Conservation (phyloP, 2,329 filamentous ascomycete genomes). For the Aspergillus fumigatiaffinis region DNA sequence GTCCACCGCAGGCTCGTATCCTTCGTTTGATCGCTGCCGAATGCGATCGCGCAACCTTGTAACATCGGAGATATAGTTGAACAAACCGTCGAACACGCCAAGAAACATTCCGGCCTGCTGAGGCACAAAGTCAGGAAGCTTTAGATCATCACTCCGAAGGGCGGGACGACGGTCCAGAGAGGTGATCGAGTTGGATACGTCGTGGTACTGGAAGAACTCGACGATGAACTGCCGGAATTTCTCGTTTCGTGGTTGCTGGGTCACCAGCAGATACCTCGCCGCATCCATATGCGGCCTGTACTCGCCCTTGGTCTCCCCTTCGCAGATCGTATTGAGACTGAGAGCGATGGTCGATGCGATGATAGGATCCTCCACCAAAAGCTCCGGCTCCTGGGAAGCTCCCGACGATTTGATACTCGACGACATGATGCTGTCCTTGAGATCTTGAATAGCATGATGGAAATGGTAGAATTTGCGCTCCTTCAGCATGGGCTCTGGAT, state of each 20-base stretch:
- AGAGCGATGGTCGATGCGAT: slow-evolving; percentile 59
- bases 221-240: slow-evolving; percentile 69
- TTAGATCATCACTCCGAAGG: slow-evolving; percentile 51
- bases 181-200: slow-evolving; percentile 57
- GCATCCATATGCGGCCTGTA: slow-evolving; percentile 76
- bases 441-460: slow-evolving; percentile 38
- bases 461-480: slow-evolving; percentile 55
- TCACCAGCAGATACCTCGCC: slow-evolving; percentile 67
- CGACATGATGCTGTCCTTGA: slow-evolving; percentile 39
- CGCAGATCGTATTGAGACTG: slow-evolving; percentile 58
- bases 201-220: slow-evolving; percentile 82
- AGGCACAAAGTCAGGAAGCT: slow-evolving; percentile 52
- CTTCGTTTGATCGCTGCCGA: slow-evolving; percentile 60
- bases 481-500: slow-evolving; percentile 48
- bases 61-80: slow-evolving; percentile 73
- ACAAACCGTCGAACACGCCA: slow-evolving; percentile 77
- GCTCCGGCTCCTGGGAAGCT: slow-evolving; percentile 25
- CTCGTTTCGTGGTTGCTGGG: slow-evolving; percentile 57
- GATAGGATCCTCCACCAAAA: slow-evolving; percentile 54
- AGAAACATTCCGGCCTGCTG: slow-evolving; percentile 61
- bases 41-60: slow-evolving; percentile 72
- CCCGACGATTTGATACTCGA: slow-evolving; percentile 16
- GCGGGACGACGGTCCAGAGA: slow-evolving; percentile 51
- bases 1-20: slow-evolving; percentile 65
- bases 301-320: slow-evolving; percentile 60